Percentiles rank a stretch among this genome's conserved stretches.
phyloP scores from a whole-genome alignment of 2,329 filamentous ascomycete genomes.

The Penicillium freii region DNA sequence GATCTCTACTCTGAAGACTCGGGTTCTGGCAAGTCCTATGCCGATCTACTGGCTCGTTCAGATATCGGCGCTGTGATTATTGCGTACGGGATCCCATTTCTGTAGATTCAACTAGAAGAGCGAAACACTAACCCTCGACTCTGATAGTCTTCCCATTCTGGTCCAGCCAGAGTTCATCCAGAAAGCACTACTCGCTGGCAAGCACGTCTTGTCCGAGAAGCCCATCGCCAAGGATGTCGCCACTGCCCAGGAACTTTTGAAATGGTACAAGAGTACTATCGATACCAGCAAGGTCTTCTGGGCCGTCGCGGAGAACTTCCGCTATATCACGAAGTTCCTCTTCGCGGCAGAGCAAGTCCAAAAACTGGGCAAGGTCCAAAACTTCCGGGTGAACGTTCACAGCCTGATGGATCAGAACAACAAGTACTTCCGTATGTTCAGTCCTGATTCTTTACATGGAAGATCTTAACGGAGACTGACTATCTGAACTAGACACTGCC shows the following conservation, averaged over 20 bases:
- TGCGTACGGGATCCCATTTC: constrained; percentile 37
- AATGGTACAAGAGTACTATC: constrained; percentile 50
- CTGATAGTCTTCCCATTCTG: constrained; percentile 51
- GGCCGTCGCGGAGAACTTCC: constrained; percentile 58
- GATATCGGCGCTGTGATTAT: constrained; percentile 55
- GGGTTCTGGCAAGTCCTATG: constrained; percentile 44
- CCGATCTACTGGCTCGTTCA: constrained; percentile 47
- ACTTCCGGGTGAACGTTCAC: constrained; percentile 51
- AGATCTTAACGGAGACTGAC: constrained; percentile 1
- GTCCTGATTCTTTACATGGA: not conserved
- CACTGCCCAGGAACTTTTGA: constrained; percentile 51
- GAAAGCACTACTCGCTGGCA: constrained; percentile 50
- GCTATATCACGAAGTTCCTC: constrained; percentile 51
- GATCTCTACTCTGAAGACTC: constrained; percentile 58
- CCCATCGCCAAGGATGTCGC: constrained; percentile 56
- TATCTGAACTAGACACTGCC: constrained; percentile 29
- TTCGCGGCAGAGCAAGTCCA: constrained; percentile 48
- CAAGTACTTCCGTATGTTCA: constrained; percentile 52
- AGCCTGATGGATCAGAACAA: constrained; percentile 46
- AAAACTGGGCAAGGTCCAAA: constrained; percentile 49
- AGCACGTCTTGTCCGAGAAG: constrained; percentile 58
- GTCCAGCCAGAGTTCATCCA: constrained; percentile 53
- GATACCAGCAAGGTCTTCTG: constrained; percentile 42
- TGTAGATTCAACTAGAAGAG: not conserved
- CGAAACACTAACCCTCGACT: not conserved